Conservation (phyloP, 495 filamentous ascomycete genomes). For the Cercophora samala region DNA sequence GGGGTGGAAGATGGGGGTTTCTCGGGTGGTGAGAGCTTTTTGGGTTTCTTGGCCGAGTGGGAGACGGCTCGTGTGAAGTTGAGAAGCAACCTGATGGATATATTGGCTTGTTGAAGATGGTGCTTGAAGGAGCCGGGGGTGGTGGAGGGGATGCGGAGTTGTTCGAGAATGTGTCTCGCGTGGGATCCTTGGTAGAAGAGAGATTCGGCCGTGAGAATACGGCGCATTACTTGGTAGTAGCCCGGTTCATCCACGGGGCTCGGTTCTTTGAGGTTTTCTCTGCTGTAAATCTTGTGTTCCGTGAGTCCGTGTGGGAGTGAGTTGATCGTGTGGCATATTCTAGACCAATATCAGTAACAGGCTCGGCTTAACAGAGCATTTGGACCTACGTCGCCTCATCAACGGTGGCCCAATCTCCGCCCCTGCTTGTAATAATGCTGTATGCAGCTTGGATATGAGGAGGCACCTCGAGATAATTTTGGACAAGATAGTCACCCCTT, state of each 20-base stretch:
- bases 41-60: background rate
- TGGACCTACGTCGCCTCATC: slow-evolving; percentile 6
- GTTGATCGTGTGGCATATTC: background rate
- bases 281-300: background rate
- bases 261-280: slow-evolving; percentile 1
- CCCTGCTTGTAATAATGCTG: background rate
- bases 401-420: background rate
- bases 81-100: slow-evolving; percentile 9
- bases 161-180: background rate
- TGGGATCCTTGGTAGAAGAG: background rate
- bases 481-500: slow-evolving; percentile 12
- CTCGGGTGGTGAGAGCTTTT: background rate
- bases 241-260: background rate
- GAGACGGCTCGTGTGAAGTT: slow-evolving; percentile 9
- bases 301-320: background rate
- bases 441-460: slow-evolving; percentile 5
- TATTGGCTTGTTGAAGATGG: background rate
- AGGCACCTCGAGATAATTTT: slow-evolving; percentile 15
- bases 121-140: slow-evolving; percentile 2
- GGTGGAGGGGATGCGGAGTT: background rate
- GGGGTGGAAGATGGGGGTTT: background rate
- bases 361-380: too few species aligned
- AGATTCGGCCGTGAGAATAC: background rate
- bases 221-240: slow-evolving; percentile 1
- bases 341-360: background rate